A percentile compares a stretch with the other conserved stretches of the same genome.
Conservation (phyloP, 225 moss, liverwort and hornwort genomes). For the Sphagnum contortum region DNA sequence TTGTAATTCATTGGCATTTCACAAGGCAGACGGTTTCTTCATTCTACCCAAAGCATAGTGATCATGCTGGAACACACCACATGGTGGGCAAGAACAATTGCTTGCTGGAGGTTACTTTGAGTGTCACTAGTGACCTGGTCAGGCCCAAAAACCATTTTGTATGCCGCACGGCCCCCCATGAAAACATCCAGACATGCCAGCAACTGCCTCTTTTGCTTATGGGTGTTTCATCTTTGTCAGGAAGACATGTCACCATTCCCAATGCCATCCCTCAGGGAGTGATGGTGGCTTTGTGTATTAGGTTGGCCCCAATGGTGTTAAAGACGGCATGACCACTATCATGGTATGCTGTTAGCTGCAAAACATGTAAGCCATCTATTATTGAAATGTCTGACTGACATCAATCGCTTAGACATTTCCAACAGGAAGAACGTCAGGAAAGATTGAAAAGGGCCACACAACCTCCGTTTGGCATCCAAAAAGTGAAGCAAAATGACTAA, state of each 20-base stretch:
- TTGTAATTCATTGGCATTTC: too few relatives aligned
- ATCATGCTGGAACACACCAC: slow-evolving; percentile 41
- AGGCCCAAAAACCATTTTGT: slow-evolving; percentile 91
- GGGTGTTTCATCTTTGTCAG: slow-evolving; percentile 96
- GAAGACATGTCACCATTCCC: slow-evolving; percentile 98
- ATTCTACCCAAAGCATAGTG: too few relatives aligned
- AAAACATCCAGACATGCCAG: slow-evolving; percentile 95
- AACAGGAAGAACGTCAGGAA: neutral
- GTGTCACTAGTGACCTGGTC: slow-evolving; percentile 97
- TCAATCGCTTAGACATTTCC: neutral
- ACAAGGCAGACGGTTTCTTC: too few relatives aligned
- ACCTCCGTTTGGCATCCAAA: too few relatives aligned
- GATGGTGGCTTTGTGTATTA: slow-evolving; percentile 96
- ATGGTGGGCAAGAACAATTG: slow-evolving; percentile 93
- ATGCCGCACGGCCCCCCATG: slow-evolving; percentile 98
- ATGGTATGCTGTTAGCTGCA: slow-evolving; percentile 98
- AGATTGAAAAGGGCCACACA: neutral
- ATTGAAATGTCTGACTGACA: neutral
- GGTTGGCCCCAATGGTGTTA: slow-evolving; percentile 92
- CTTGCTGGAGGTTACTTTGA: slow-evolving; percentile 96
- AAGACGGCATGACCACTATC: slow-evolving; percentile 98
- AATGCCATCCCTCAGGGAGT: slow-evolving; percentile 93
- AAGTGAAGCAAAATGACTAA: too few relatives aligned
- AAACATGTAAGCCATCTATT: neutral
- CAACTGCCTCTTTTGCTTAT: slow-evolving; percentile 92